Evolutionary conservation across 2,329 filamentous ascomycete genomes (phyloP).

Genomic region (Magnaporthiopsis rhizophila): DNA sequence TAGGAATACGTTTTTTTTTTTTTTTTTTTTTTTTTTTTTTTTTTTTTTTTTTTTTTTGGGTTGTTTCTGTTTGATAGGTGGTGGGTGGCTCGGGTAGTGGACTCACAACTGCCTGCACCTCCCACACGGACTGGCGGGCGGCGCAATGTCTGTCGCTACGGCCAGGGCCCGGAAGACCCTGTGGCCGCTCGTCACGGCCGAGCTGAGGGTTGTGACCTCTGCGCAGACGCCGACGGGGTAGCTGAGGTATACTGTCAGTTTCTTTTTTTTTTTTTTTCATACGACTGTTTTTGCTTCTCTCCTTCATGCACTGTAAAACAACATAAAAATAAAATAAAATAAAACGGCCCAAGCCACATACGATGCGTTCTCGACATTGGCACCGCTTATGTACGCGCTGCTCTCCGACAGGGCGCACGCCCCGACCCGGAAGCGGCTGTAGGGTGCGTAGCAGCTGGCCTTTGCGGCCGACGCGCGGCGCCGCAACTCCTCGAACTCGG

Average conservation of each 20-base stretch:
- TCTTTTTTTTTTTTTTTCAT: too few species aligned
- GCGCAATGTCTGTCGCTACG: conserved; percentile 70
- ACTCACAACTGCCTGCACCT: conserved; percentile 90
- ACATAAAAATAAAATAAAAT: too few species aligned
- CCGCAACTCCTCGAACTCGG: conserved; percentile 59
- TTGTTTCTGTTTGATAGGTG: neutral
- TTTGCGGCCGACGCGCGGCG: conserved; percentile 63
- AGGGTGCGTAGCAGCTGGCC: conserved; percentile 77
- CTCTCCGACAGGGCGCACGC: conserved; percentile 47
- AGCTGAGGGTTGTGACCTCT: conserved; percentile 81
- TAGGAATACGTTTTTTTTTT: too few species aligned
- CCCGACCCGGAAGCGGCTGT: conserved; percentile 88
- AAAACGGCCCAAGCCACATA: neutral
- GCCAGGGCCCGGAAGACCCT: conserved; percentile 66
- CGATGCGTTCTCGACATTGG: conserved; percentile 87
- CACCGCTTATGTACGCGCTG: conserved; percentile 55
- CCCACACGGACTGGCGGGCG: conserved; percentile 72
- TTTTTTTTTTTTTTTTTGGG: too few species aligned
- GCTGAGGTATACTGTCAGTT: neutral
- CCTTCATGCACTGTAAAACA: too few species aligned
- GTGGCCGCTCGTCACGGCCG: conserved; percentile 59
- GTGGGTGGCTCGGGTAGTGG: too few species aligned
- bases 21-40: too few species aligned
- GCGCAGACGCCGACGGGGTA: conserved; percentile 96
- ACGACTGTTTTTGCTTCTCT: too few species aligned